A percentile compares a stretch with the other conserved stretches of the same genome.
phyloP scores from a whole-genome alignment of 2,329 filamentous ascomycete species.

The Clathrospora elynae region DNA sequence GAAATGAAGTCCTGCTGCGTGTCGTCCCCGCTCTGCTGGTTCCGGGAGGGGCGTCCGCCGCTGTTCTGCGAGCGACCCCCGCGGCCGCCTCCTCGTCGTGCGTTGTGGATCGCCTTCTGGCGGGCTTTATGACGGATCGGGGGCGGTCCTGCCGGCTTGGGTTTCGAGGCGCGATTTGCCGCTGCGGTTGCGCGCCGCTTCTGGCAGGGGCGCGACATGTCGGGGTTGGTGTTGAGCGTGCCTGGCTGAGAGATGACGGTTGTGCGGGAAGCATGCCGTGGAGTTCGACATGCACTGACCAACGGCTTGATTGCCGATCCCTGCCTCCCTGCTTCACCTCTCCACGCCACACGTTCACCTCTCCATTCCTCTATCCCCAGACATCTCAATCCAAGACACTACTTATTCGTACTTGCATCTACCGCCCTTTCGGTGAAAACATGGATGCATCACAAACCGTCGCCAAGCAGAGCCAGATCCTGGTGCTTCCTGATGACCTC shows the following conservation, averaged over 20 bases:
- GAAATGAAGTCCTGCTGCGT: constrained; percentile 20
- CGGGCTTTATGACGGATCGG: constrained; percentile 25
- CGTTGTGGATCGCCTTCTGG: constrained; percentile 28
- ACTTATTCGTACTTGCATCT: too few relatives aligned
- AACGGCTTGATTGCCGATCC: too few relatives aligned
- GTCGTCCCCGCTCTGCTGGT: constrained; percentile 5
- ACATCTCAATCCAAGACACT: too few relatives aligned
- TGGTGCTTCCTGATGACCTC: too few relatives aligned
- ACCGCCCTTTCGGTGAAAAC: too few relatives aligned
- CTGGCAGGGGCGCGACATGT: constrained; percentile 36
- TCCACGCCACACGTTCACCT: too few relatives aligned
- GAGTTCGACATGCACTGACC: too few relatives aligned
- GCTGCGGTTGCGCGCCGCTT: constrained; percentile 31
- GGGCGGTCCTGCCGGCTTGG: constrained; percentile 20
- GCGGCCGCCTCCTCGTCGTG: constrained; percentile 14
- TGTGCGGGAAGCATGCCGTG: too few relatives aligned
- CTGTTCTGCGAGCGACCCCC: constrained; percentile 9
- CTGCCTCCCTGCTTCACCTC: too few relatives aligned
- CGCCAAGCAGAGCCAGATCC: too few relatives aligned
- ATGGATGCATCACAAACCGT: too few relatives aligned
- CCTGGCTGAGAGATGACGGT: not conserved
- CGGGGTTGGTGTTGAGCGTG: constrained; percentile 3
- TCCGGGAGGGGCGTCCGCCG: constrained; percentile 14
- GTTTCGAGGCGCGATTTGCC: constrained; percentile 23
- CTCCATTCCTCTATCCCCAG: too few relatives aligned